phyloP scores from a whole-genome alignment of 129 eudicot species.

The Mikania micrantha region DNA sequence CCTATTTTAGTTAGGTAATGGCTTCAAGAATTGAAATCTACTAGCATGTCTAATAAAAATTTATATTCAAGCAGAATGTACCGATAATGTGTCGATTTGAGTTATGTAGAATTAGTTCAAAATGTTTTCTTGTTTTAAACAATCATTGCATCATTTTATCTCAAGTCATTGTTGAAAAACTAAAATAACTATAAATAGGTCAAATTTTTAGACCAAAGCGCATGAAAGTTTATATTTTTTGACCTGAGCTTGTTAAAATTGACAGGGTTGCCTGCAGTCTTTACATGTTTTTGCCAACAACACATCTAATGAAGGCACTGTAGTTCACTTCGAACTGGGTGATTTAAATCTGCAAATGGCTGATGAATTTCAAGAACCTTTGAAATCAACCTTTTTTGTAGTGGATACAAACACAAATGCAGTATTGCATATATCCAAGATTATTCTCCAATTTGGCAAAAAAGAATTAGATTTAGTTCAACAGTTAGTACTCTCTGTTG shows the following conservation, averaged over 20 bases:
- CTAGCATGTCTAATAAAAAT: no score
- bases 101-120: no score
- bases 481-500: slow-evolving; percentile 56
- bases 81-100: no score
- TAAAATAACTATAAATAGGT: no score
- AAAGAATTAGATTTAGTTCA: slow-evolving; percentile 50
- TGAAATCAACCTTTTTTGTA: slow-evolving; percentile 54
- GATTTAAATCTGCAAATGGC: slow-evolving; percentile 75
- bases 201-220: no score
- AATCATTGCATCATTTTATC: no score
- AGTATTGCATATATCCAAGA: slow-evolving; percentile 62
- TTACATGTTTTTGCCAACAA: slow-evolving; percentile 80
- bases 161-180: no score
- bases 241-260: not conserved
- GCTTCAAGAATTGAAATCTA: no score
- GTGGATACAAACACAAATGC: slow-evolving; percentile 84
- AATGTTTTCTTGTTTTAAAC: no score
- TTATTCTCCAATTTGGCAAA: slow-evolving; percentile 66
- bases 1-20: no score
- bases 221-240: no score
- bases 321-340: slow-evolving; percentile 73
- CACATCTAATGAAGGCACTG: slow-evolving; percentile 63
- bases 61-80: no score
- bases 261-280: slow-evolving; percentile 87
- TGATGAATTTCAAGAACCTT: slow-evolving; percentile 80